Conservation (phyloP, 139 green algal genomes). For the Ulvella scutata region DNA sequence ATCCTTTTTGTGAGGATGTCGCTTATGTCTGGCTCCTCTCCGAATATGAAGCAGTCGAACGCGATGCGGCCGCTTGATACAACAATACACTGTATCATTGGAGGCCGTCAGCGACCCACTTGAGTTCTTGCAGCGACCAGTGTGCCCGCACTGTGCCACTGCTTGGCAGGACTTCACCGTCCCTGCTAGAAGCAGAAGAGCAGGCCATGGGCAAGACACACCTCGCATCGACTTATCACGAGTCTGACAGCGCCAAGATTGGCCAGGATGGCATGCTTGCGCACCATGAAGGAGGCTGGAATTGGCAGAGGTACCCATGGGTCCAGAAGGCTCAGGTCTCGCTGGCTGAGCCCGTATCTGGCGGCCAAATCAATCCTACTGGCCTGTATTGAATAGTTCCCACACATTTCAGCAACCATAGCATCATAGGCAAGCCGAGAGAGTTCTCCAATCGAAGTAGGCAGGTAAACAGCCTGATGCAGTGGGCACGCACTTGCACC, state of each 20-base stretch:
- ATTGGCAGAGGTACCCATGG: neutral
- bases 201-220: neutral
- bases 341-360: neutral
- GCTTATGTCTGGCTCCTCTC: neutral
- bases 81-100: neutral
- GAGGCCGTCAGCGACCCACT: neutral
- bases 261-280: neutral
- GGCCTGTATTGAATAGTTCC: neutral
- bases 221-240: neutral
- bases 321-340: neutral
- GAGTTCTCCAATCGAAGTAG: no score
- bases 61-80: neutral
- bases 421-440: no score
- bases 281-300: neutral
- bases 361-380: neutral
- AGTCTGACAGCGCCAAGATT: neutral
- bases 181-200: no score
- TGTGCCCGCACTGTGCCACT: neutral
- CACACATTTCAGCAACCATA: no score
- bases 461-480: no score
- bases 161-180: neutral
- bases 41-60: neutral
- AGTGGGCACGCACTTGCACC: neutral
- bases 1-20: neutral
- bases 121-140: neutral